Evolutionary conservation across 768 basidiomycete genomes (phyloP).

Genomic region (Kwoniella sp.): DNA sequence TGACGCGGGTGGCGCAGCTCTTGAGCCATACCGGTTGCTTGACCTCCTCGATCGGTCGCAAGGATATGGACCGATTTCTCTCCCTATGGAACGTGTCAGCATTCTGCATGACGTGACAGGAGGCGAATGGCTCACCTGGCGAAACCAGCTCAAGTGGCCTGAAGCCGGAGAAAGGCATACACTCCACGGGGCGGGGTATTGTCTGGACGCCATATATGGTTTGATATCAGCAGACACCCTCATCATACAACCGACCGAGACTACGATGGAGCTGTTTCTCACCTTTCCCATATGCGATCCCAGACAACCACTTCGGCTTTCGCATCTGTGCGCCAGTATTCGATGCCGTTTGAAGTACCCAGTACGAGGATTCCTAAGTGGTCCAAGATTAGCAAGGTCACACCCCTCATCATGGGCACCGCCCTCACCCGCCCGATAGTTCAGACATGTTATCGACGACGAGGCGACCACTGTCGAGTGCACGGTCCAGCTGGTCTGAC

Average conservation of each 20-base stretch:
- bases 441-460: slow-evolving; percentile 21
- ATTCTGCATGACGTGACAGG: not conserved
- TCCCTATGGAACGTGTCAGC: not conserved
- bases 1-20: slow-evolving; percentile 39
- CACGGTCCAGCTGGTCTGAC: slow-evolving; percentile 19
- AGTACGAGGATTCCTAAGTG: slow-evolving; percentile 24
- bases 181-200: slow-evolving; percentile 15
- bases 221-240: not conserved
- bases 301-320: slow-evolving; percentile 36
- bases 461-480: slow-evolving; percentile 33
- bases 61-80: slow-evolving; percentile 27
- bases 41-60: slow-evolving; percentile 21
- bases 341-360: slow-evolving; percentile 31
- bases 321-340: slow-evolving; percentile 35
- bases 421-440: slow-evolving; percentile 25
- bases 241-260: too few species aligned
- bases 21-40: slow-evolving; percentile 26
- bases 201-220: slow-evolving; percentile 11
- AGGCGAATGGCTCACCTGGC: slow-evolving; percentile 5
- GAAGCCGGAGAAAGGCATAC: slow-evolving; percentile 23
- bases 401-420: too few species aligned
- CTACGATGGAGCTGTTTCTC: too few species aligned
- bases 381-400: too few species aligned
- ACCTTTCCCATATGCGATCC: slow-evolving; percentile 43
- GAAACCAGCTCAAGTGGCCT: slow-evolving; percentile 35